A percentile compares a stretch with the other conserved stretches of the same genome.
Conservation (phyloP, 495 filamentous ascomycete genomes). For the Hypoxylon crocopeplum region DNA sequence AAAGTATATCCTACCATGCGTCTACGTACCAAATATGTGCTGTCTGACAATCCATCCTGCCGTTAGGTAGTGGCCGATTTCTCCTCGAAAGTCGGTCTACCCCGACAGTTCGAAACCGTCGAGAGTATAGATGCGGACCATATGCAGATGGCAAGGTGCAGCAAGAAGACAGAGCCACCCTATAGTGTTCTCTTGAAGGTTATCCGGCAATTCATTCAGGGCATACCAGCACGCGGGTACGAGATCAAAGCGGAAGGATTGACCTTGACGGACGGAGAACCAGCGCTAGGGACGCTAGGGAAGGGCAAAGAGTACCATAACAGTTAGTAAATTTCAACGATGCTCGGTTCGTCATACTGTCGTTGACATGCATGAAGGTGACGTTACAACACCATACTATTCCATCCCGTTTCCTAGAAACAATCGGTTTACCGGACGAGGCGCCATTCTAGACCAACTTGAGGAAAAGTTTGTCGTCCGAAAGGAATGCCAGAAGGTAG, state of each 20-base stretch:
- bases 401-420: conserved; percentile 36
- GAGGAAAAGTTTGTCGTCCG: conserved; percentile 3
- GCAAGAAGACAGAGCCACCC: conserved; percentile 40
- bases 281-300: neutral
- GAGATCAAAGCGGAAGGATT: too few species aligned
- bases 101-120: conserved; percentile 38
- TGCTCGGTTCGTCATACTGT: neutral
- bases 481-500: conserved; percentile 27
- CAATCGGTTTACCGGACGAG: conserved; percentile 34
- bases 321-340: neutral
- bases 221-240: too few species aligned
- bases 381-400: neutral
- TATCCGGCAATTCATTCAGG: neutral
- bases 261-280: too few species aligned
- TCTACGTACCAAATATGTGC: too few species aligned
- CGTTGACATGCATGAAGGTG: neutral
- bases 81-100: conserved; percentile 46
- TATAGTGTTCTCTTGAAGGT: conserved; percentile 35
- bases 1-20: neutral
- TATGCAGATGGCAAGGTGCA: conserved; percentile 34
- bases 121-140: conserved; percentile 49
- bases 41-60: neutral
- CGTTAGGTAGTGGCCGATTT: neutral
- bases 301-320: neutral
- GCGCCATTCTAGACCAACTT: conserved; percentile 15